These are phyloP conservation scores for Nemania abortiva DNA, from an alignment of 2,329 filamentous ascomycete species.

Conservation along the genomic window DNA sequence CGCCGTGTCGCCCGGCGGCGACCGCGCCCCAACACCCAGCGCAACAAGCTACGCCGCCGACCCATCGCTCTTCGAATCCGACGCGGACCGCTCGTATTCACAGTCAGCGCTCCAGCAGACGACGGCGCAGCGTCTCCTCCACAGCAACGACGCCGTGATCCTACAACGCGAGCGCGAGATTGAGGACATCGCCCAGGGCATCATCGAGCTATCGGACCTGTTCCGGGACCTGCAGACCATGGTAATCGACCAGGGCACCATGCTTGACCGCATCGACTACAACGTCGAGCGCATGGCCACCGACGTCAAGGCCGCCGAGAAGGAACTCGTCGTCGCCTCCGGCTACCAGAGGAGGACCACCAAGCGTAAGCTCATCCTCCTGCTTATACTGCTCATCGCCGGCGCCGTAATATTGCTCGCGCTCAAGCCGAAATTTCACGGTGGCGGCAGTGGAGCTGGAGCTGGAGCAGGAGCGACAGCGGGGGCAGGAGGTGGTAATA, in stretches of 20 bases:
- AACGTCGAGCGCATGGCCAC: constrained; percentile 96
- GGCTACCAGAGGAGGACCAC: constrained; percentile 89
- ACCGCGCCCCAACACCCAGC: constrained; percentile 66
- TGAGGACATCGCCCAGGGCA: constrained; percentile 96
- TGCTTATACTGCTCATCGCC: constrained; percentile 85
- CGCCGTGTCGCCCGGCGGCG: constrained; percentile 62
- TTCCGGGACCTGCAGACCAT: constrained; percentile 97
- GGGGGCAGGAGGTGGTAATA: constrained; percentile 11
- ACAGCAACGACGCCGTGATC: constrained; percentile 85
- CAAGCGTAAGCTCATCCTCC: constrained; percentile 91
- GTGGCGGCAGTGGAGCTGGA: constrained; percentile 31
- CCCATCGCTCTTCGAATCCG: constrained; percentile 90
- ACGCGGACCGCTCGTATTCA: constrained; percentile 91
- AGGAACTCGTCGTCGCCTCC: constrained; percentile 88
- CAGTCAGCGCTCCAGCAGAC: constrained; percentile 84
- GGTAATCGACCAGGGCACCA: constrained; percentile 92
- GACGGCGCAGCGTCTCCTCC: constrained; percentile 72
- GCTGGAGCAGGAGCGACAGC: constrained; percentile 30
- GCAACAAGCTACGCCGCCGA: constrained; percentile 74
- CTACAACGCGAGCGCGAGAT: constrained; percentile 95
- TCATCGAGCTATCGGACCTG: constrained; percentile 95
- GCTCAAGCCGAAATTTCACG: constrained; percentile 77
- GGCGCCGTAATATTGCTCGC: constrained; percentile 87
- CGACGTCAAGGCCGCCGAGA: constrained; percentile 92
- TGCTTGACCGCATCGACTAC: constrained; percentile 96